Percentiles rank a stretch among this genome's conserved stretches.
phyloP scores from a whole-genome alignment of 2,329 filamentous ascomycete species.

The Didymella arachidicola region DNA sequence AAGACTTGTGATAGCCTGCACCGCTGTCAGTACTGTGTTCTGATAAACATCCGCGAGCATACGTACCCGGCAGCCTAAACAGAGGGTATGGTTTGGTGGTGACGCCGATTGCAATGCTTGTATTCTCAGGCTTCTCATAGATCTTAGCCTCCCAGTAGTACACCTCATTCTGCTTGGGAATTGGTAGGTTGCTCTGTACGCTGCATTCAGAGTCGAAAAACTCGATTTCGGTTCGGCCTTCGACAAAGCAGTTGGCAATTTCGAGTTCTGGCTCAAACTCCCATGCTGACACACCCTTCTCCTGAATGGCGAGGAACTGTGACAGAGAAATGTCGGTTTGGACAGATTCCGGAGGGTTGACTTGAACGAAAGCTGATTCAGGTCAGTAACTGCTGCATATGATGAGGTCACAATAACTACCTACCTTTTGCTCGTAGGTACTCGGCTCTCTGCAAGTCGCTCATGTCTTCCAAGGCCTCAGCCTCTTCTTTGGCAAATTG shows the following conservation, averaged over 20 bases:
- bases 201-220: constrained; percentile 99
- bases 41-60: not conserved
- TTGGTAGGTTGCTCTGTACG: constrained; percentile 93
- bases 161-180: constrained; percentile 98
- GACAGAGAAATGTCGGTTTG: constrained; percentile 98
- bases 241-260: constrained; percentile 98
- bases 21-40: constrained; percentile 26
- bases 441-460: constrained; percentile 87
- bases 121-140: constrained; percentile 93
- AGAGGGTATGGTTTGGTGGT: constrained; percentile 96
- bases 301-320: constrained; percentile 96
- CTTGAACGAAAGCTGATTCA: constrained; percentile 82
- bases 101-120: constrained; percentile 88
- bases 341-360: constrained; percentile 91
- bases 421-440: constrained; percentile 95
- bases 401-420: constrained; percentile 23
- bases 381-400: constrained; percentile 18
- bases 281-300: constrained; percentile 99
- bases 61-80: constrained; percentile 88
- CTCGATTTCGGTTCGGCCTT: constrained; percentile 94
- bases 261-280: constrained; percentile 99
- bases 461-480: constrained; percentile 93
- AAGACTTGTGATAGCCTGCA: constrained; percentile 88
- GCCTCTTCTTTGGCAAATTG: constrained; percentile 93
- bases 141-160: constrained; percentile 99